Evolutionary conservation across 805 yeast species (phyloP), one percentile per base, ranked within the genome.

Genomic region (Barnettozyma vustinii): DNA sequence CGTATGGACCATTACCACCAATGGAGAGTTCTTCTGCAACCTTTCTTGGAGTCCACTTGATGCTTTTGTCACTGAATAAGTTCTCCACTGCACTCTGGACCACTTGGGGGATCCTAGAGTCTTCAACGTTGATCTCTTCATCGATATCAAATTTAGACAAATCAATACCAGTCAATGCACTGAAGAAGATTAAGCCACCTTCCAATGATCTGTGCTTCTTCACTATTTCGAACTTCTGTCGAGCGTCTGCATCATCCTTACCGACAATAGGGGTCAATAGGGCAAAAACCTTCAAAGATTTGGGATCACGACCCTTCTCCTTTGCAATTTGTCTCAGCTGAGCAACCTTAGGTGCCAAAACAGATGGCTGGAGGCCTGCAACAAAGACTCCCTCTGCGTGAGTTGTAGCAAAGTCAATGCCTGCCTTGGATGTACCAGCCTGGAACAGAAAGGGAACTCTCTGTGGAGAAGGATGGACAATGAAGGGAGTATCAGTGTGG

Each of bases 141-240:
- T 52, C 56, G 9, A 48, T 15, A 26, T 50, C 73, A 45, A 60
- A 71, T 30, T 67, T 60, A 19, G 68, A 64, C 39, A 73, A 58
- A 48, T 73, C 76, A 46, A 72, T 64, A 7, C 76, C 77, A 3
- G 74, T 71, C 68, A 74, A 68, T 4, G 76, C 77, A 36, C 75
- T 65, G 53, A 73, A 73, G 40, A 73, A 60, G 0, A 72, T 70
- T 45, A 69, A 69, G 1, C 74, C 75, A 16, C 75, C 77, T 48
- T 71, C 75, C 8, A 64, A 49, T 43, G 68, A 72, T n/a, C 69
- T 70, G 45, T 66, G 65, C 15, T 51, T 50, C 47, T 58, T 56
- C 46, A 51, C 64, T 5, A 63, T 66, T 37, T 61, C 58, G 47
- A 60, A 66, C 45, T 73, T 72, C 9, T 51, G 59, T 42, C 56